Base-by-base conservation (phyloP, 2,329 filamentous ascomycete genomes). In the Calonectria hawksworthii region DNA sequence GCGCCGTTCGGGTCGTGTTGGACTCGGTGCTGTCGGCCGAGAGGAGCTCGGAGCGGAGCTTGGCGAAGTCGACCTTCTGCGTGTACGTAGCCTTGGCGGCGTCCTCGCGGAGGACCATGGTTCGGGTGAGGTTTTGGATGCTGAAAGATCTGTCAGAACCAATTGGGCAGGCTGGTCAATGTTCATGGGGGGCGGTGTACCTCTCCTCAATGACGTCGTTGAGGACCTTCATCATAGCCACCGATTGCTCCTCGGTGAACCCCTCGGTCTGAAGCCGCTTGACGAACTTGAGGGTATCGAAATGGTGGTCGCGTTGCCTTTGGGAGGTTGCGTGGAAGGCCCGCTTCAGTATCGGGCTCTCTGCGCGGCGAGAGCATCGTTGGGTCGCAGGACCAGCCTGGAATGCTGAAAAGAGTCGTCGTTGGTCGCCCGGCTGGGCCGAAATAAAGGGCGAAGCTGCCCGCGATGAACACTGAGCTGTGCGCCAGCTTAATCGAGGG, bases 161-260 rank as follows among this genome's bases (percentile, higher is more conserved):
- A 36, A 10, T 38, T 21, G n/a, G n/a, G 44, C 30, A 10, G 5
- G 2, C 11, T n/a, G 14, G 3, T 14, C 9, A 9, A 23, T 23
- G 38, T 16, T 14, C 4, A 10, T 11, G 41, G 23, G 13, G 41
- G 23, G 13, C 32, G 13, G 3, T 72, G 64, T 79, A 93, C 93
- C 93, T 98, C 87, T 99, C 97, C 84, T 99, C 95, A 78, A 99
- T 98, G 13, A 99, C 96, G 84, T 99, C 96, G 86, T 96, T 96
- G 50, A 99, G 89, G 9, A 99, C 95, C 84, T 95, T 95, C 97
- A 99, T 99, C 94, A 98, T 97, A n/a, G 97, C 96, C 32, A 95
- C 96, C 3, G 96, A 93, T 86, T 99, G 97, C 79, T 96, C 94
- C 85, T 99, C 96, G 30, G 95, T 98, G 85, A 99, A 98, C 0